Conservation (phyloP, 495 filamentous ascomycete species). For the Penicillium cataractarum region DNA sequence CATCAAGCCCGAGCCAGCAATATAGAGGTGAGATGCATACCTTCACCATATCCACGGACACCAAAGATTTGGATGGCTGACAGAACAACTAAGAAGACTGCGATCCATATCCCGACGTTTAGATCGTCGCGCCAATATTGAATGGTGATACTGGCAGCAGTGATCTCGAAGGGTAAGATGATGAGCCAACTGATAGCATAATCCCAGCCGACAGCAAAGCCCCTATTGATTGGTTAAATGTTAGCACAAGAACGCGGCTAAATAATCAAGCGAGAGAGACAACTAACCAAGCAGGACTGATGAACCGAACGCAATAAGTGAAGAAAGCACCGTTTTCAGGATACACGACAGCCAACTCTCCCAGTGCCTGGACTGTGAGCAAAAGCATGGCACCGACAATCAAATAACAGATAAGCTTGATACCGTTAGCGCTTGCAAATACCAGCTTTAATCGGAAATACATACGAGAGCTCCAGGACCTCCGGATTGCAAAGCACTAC, state of each 20-base stretch:
- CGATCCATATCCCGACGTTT: constrained; percentile 64
- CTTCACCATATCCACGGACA: constrained; percentile 73
- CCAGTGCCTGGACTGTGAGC: constrained; percentile 65
- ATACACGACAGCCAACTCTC: constrained; percentile 71
- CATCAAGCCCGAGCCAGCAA: neutral
- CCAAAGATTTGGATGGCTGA: constrained; percentile 54
- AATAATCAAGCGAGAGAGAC: neutral
- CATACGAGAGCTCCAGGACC: constrained; percentile 44
- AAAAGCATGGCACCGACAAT: constrained; percentile 59
- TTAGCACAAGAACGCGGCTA: neutral
- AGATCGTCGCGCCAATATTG: constrained; percentile 66
- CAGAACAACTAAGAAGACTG: constrained; percentile 59
- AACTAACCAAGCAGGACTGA: constrained; percentile 57
- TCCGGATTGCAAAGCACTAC: constrained; percentile 43
- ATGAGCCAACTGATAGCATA: constrained; percentile 73
- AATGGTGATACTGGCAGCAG: constrained; percentile 78
- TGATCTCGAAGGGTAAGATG: constrained; percentile 64
- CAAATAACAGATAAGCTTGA: constrained; percentile 49
- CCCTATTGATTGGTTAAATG: constrained; percentile 28
- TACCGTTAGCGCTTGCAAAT: neutral
- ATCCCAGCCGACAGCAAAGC: constrained; percentile 63
- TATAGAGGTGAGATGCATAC: constrained; percentile 27
- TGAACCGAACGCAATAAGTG: constrained; percentile 57
- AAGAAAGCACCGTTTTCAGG: constrained; percentile 68
- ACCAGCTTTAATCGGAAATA: neutral